Evolutionary conservation across 2,329 filamentous ascomycete genomes (phyloP).

Genomic region (Fusarium sp.): DNA sequence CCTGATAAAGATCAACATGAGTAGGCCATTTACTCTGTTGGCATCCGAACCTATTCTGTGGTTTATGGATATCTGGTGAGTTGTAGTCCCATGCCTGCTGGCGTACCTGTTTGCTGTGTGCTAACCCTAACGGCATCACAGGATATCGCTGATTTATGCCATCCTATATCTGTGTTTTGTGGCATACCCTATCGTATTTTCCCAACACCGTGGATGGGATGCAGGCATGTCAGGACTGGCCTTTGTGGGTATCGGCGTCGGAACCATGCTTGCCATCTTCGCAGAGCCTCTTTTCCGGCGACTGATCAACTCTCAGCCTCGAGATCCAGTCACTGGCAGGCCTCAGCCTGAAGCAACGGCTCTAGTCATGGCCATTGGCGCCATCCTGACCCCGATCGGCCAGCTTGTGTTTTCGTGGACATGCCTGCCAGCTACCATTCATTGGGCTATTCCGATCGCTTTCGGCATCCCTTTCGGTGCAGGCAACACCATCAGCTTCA

Average conservation of each 20-base stretch:
- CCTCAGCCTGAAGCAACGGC: slow-evolving; percentile 83
- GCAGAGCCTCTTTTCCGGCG: slow-evolving; percentile 77
- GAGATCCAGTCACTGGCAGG: slow-evolving; percentile 79
- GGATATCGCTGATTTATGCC: slow-evolving; percentile 85
- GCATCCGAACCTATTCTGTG: slow-evolving; percentile 83
- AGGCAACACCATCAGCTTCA: slow-evolving; percentile 82
- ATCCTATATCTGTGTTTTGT: slow-evolving; percentile 93
- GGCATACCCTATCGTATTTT: slow-evolving; percentile 88
- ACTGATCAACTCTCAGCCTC: slow-evolving; percentile 80
- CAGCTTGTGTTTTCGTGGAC: slow-evolving; percentile 93
- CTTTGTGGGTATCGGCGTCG: slow-evolving; percentile 76
- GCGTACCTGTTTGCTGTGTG: neutral
- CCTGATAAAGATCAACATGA: slow-evolving; percentile 79
- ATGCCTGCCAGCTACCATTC: slow-evolving; percentile 78
- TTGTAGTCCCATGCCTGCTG: neutral
- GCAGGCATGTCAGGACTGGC: slow-evolving; percentile 78
- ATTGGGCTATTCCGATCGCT: slow-evolving; percentile 82
- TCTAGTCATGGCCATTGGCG: slow-evolving; percentile 80
- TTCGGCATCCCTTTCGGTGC: slow-evolving; percentile 83
- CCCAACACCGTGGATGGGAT: slow-evolving; percentile 78
- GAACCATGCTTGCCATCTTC: slow-evolving; percentile 69
- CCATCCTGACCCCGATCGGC: slow-evolving; percentile 78
- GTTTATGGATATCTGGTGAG: slow-evolving; percentile 74
- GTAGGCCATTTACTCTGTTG: slow-evolving; percentile 80
- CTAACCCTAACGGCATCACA: slow-evolving; percentile 46